Conservation (phyloP, 164 flowering plant genomes). For the Umbilicus rupestris region DNA sequence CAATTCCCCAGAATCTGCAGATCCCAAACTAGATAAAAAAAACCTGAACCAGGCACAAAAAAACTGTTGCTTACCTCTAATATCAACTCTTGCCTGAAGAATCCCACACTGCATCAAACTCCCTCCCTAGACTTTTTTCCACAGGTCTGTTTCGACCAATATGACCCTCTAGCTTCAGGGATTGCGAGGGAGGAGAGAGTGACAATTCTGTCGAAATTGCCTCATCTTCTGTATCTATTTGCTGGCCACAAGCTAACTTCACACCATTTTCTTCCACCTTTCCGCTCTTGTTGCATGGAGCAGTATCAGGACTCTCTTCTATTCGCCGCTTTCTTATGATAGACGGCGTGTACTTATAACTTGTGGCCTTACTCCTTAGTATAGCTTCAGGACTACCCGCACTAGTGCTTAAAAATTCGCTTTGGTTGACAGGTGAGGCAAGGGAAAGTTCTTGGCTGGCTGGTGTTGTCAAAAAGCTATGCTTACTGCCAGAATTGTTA, state of each 20-base stretch:
- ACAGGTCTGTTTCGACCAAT: background rate
- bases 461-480: background rate
- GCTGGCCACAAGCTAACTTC: background rate
- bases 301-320: background rate
- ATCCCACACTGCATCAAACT: conserved; percentile 4
- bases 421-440: background rate
- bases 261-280: background rate
- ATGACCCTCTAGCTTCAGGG: background rate
- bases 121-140: background rate
- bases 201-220: background rate
- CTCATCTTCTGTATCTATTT: background rate
- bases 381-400: background rate
- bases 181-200: background rate
- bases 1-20: background rate
- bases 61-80: background rate
- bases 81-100: background rate
- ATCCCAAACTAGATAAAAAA: background rate
- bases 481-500: background rate
- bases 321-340: background rate
- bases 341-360: background rate
- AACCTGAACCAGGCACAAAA: background rate
- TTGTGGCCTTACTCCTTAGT: background rate
- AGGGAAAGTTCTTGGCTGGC: background rate
- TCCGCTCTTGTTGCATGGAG: background rate
- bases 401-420: background rate